Percentiles rank a stretch among this genome's conserved stretches.
Conservation (phyloP, 2,329 filamentous ascomycete species). For the Pseudovirgaria hyperparasitica region DNA sequence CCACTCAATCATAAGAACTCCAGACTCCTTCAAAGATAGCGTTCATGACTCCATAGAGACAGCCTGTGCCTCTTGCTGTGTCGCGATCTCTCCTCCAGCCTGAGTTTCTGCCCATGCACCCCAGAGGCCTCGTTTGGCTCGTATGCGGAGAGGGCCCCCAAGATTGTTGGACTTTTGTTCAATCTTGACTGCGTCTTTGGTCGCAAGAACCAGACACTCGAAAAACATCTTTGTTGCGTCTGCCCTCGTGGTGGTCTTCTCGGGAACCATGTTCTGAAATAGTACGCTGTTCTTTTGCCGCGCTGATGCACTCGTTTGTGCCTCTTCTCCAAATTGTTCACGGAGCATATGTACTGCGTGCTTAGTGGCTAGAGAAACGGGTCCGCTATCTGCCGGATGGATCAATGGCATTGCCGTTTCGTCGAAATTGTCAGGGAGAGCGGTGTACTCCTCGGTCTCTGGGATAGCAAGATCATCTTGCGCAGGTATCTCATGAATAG, state of each 20-base stretch:
- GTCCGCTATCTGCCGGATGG: conserved; percentile 71
- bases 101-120: conserved; percentile 80
- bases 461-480: conserved; percentile 14
- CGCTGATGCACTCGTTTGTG: conserved; percentile 52
- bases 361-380: conserved; percentile 82
- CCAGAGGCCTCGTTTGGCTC: conserved; percentile 93
- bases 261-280: conserved; percentile 85
- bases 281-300: conserved; percentile 66
- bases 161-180: conserved; percentile 65
- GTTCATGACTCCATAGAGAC: conserved; percentile 17
- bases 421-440: conserved; percentile 50
- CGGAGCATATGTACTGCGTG: conserved; percentile 91
- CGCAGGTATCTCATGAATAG: conserved; percentile 11
- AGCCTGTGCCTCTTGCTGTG: too few relatives aligned
- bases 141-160: conserved; percentile 68
- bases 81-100: conserved; percentile 33
- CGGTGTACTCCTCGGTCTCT: conserved; percentile 24
- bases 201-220: conserved; percentile 86
- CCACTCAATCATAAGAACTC: background rate
- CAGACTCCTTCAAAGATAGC: background rate
- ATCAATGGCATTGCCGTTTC: conserved; percentile 64
- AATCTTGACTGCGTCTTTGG: conserved; percentile 95
- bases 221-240: conserved; percentile 99
- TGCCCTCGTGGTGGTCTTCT: conserved; percentile 64
- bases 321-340: conserved; percentile 68